Evolutionary conservation across 1,284 basidiomycete species (phyloP), one percentile per base, ranked within the genome.

Genomic region (Moesziomyces sp.): DNA sequence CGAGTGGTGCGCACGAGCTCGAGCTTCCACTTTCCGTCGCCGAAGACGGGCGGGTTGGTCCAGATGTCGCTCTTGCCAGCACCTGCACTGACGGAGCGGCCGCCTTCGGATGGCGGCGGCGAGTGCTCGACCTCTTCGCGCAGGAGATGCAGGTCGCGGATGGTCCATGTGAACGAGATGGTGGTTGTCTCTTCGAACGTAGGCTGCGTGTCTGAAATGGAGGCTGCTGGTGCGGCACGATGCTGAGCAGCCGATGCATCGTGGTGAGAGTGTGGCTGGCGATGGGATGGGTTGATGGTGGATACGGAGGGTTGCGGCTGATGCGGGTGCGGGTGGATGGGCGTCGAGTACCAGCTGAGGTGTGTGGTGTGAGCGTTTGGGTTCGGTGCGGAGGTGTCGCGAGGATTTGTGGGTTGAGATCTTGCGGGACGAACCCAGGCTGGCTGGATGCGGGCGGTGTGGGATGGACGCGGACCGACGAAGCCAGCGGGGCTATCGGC

Each of bases 11-110:
- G 70, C 1, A 77, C 71, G 11, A 83, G 74, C 58, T 83, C 81
- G n/a, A 83, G 52, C 52, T 75, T 80, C 82, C 82, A 83, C 40
- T 75, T 81, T 46, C 77, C 78, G 40, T 79, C 77, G 21, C 81
- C 82, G 61, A 83, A 83, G 28, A 79, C 26, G 13, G 82, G 82
- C 35, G 79, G 75, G 46, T 57, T 76, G 8, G 77, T 77, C 82
- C 82, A 83, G 0, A 78, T 71, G 18, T 81, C 75, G 52, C 72
- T 79, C 62, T 74, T 77, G 38, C 74, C 70, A 2, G 73, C 80
- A 19, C 79, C 79, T 0, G 81, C 78, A 42, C 69, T 74, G 47
- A 81, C 75, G n/a, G 76, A 78, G 10, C 79, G 63, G 14, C 74
- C 78, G 8, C 64, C 78, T 21, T 77, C 74, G 18, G 65, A 62